Evolutionary conservation across 768 basidiomycete species (phyloP).

Genomic region (Sarcomyxa edulis): DNA sequence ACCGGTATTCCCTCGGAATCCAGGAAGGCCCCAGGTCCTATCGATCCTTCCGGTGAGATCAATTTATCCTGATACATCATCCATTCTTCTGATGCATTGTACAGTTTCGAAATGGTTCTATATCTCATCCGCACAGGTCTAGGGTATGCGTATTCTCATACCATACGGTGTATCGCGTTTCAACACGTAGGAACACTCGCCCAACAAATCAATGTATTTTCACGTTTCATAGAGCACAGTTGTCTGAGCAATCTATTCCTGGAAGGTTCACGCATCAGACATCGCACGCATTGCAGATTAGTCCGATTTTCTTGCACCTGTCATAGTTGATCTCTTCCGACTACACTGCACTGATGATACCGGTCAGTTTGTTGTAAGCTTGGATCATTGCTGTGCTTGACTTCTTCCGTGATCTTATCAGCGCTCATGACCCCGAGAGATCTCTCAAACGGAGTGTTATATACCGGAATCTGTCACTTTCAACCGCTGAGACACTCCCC

Average conservation of each 20-base stretch:
- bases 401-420: conserved; percentile 78
- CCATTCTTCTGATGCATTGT: conserved; percentile 6
- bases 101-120: conserved; percentile 94
- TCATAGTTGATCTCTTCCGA: too few species aligned
- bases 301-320: too few species aligned
- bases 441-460: conserved; percentile 66
- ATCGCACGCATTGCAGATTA: too few species aligned
- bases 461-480: conserved; percentile 5
- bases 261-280: too few species aligned
- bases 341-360: conserved; percentile 66
- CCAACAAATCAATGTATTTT: too few species aligned
- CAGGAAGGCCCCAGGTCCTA: conserved; percentile 77
- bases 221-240: too few species aligned
- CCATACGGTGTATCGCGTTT: too few species aligned
- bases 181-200: too few species aligned
- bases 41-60: conserved; percentile 84
- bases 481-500: conserved; percentile 5
- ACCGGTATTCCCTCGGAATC: conserved; percentile 69
- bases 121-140: conserved; percentile 86
- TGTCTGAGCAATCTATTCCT: too few species aligned
- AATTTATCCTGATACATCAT: not conserved
- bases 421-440: conserved; percentile 87
- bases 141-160: too few species aligned
- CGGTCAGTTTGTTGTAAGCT: conserved; percentile 57
- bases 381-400: conserved; percentile 56